These are phyloP conservation scores for Phytophthora capsici DNA, from an alignment of 352 stramenopile genomes.

Conservation along the genomic window DNA sequence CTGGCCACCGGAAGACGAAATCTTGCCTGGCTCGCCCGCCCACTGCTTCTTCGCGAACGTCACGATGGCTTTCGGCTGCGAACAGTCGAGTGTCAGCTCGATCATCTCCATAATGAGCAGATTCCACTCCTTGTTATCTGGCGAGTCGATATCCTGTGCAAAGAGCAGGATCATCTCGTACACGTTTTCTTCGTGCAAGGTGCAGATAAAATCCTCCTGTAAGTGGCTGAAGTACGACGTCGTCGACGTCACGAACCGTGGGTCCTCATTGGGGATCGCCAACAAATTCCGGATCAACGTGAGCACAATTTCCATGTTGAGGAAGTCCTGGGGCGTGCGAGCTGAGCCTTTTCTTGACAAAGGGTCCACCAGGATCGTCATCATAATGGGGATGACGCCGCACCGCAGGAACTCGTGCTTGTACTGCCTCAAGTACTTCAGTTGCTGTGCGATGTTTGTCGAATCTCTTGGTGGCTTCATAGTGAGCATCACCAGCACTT, in stretches of 20 bases:
- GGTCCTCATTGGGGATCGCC: constrained; percentile 84
- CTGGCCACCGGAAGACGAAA: not conserved
- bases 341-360: constrained; percentile 67
- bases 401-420: constrained; percentile 86
- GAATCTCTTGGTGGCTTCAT: constrained; percentile 86
- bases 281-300: constrained; percentile 87
- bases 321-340: constrained; percentile 73
- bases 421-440: constrained; percentile 84
- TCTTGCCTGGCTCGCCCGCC: not conserved
- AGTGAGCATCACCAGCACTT: constrained; percentile 91
- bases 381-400: constrained; percentile 79
- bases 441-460: constrained; percentile 79
- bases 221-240: constrained; percentile 80
- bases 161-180: constrained; percentile 91
- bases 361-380: constrained; percentile 86
- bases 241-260: constrained; percentile 79
- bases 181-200: constrained; percentile 81
- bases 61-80: constrained; percentile 69
- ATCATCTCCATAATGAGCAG: constrained; percentile 91
- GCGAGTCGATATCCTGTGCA: constrained; percentile 84
- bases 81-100: constrained; percentile 78
- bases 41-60: constrained; percentile 57
- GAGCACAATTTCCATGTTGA: constrained; percentile 90
- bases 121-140: constrained; percentile 89
- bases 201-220: constrained; percentile 83